Conservation (phyloP, 805 yeast species). For the Cyberlindnera euphorbiiphila region DNA sequence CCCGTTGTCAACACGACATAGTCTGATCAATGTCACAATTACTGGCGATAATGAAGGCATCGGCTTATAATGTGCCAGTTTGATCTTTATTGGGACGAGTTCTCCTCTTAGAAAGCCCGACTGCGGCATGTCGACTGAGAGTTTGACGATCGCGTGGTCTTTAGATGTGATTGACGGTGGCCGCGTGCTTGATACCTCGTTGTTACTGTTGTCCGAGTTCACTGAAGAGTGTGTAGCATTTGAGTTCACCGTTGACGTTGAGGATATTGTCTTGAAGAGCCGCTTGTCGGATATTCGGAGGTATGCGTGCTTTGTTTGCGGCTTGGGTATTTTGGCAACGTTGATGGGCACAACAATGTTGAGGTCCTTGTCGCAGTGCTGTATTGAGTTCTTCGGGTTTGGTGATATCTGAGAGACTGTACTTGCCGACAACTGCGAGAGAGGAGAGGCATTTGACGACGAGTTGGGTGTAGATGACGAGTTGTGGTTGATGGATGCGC, state of each 20-base stretch:
- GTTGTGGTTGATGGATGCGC: slow-evolving; percentile 37
- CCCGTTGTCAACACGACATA: slow-evolving; percentile 65
- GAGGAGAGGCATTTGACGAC: slow-evolving; percentile 21
- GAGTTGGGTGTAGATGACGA: slow-evolving; percentile 14
- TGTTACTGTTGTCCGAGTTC: slow-evolving; percentile 22
- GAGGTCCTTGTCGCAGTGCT: slow-evolving; percentile 53
- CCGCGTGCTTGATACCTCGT: slow-evolving; percentile 12
- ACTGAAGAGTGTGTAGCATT: slow-evolving; percentile 19
- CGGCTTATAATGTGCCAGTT: slow-evolving; percentile 65
- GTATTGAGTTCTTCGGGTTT: slow-evolving; percentile 28
- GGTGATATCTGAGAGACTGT: slow-evolving; percentile 17
- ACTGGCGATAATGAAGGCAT: slow-evolving; percentile 69
- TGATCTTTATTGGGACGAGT: slow-evolving; percentile 63
- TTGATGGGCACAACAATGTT: slow-evolving; percentile 71
- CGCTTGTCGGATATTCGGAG: slow-evolving; percentile 51
- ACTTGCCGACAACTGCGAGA: slow-evolving; percentile 20
- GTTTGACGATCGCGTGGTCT: slow-evolving; percentile 28
- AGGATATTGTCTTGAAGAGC: slow-evolving; percentile 36
- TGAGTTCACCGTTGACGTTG: slow-evolving; percentile 39
- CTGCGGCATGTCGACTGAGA: slow-evolving; percentile 46
- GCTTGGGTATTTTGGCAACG: slow-evolving; percentile 58
- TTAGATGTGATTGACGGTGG: slow-evolving; percentile 4
- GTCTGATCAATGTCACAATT: slow-evolving; percentile 73
- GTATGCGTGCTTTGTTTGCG: slow-evolving; percentile 61
- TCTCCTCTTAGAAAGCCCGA: slow-evolving; percentile 82